A percentile compares a stretch with the other conserved stretches of the same genome.
Conservation (phyloP, 1,284 basidiomycete species). For the Abortiporus biennis region DNA sequence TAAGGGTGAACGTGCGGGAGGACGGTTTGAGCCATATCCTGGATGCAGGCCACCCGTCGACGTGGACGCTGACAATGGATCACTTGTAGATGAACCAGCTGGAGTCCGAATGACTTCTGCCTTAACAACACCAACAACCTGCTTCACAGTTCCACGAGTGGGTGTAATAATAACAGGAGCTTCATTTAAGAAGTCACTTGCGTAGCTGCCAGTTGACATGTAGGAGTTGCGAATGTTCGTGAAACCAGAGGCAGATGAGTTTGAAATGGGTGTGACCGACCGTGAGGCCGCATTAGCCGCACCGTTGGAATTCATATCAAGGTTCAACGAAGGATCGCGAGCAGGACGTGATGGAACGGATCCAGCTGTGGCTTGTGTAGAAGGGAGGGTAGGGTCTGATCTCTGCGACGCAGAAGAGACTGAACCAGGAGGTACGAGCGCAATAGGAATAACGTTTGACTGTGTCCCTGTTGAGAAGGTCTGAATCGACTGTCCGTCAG, state of each 20-base stretch:
- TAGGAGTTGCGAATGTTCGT: slow-evolving; percentile 58
- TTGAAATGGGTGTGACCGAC: slow-evolving; percentile 34
- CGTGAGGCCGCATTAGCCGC: slow-evolving; percentile 47
- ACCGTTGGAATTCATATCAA: slow-evolving; percentile 53
- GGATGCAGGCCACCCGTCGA: slow-evolving; percentile 33
- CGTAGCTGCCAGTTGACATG: slow-evolving; percentile 66
- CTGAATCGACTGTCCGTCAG: slow-evolving; percentile 69
- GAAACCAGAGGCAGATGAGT: slow-evolving; percentile 50
- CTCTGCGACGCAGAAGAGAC: slow-evolving; percentile 28
- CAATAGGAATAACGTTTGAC: slow-evolving; percentile 82
- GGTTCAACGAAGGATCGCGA: slow-evolving; percentile 52
- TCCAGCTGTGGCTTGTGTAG: slow-evolving; percentile 21
- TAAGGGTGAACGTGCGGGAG: slow-evolving; percentile 54
- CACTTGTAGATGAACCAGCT: slow-evolving; percentile 17
- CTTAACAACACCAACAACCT: slow-evolving; percentile 69
- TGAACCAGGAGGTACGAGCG: slow-evolving; percentile 62
- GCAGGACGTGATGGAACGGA: slow-evolving; percentile 48
- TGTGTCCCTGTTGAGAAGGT: slow-evolving; percentile 64
- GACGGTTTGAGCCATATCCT: slow-evolving; percentile 28
- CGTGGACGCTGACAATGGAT: slow-evolving; percentile 25
- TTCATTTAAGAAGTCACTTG: slow-evolving; percentile 73
- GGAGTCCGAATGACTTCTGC: slow-evolving; percentile 70
- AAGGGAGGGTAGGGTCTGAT: slow-evolving; percentile 21
- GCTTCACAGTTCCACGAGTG: slow-evolving; percentile 55
- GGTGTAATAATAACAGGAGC: slow-evolving; percentile 76